phyloP scores from a whole-genome alignment of 495 filamentous ascomycete genomes.

The Penicillium cinerascens region DNA sequence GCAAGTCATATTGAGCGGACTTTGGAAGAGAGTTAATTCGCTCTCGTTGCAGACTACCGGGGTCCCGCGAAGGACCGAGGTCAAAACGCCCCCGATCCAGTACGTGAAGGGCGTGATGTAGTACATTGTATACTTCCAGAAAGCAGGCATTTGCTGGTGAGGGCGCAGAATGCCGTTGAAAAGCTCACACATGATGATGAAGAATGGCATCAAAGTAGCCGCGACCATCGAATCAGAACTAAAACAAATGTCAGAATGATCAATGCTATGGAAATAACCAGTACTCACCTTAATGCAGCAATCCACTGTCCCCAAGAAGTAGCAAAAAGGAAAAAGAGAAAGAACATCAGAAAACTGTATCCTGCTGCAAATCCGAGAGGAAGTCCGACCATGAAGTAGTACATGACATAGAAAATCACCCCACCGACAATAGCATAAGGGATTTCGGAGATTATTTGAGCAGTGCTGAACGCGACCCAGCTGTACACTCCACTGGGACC shows the following conservation, averaged over 20 bases:
- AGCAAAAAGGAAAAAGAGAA: slow-evolving; percentile 73
- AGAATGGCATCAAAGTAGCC: slow-evolving; percentile 71
- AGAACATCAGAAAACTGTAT: slow-evolving; percentile 79
- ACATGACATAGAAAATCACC: slow-evolving; percentile 65
- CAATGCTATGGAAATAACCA: neutral
- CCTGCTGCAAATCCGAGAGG: slow-evolving; percentile 58
- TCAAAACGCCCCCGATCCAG: slow-evolving; percentile 73
- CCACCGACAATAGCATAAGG: slow-evolving; percentile 71
- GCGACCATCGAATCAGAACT: slow-evolving; percentile 65
- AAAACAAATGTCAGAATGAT: slow-evolving; percentile 10
- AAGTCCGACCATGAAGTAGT: slow-evolving; percentile 70
- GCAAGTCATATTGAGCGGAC: slow-evolving; percentile 61
- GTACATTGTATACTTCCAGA: slow-evolving; percentile 79
- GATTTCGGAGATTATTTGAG: slow-evolving; percentile 70
- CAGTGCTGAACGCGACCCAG: slow-evolving; percentile 64
- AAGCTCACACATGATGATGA: slow-evolving; percentile 45
- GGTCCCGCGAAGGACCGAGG: slow-evolving; percentile 63
- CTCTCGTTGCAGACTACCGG: slow-evolving; percentile 53
- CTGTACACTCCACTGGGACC: slow-evolving; percentile 71
- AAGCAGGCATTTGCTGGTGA: slow-evolving; percentile 68
- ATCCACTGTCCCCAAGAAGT: slow-evolving; percentile 70
- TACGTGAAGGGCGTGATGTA: slow-evolving; percentile 81
- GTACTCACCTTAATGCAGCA: slow-evolving; percentile 54
- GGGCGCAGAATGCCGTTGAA: slow-evolving; percentile 88
- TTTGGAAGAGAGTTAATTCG: slow-evolving; percentile 62